Conservation (phyloP, 768 basidiomycete species). For the Serpula lacrymans region DNA sequence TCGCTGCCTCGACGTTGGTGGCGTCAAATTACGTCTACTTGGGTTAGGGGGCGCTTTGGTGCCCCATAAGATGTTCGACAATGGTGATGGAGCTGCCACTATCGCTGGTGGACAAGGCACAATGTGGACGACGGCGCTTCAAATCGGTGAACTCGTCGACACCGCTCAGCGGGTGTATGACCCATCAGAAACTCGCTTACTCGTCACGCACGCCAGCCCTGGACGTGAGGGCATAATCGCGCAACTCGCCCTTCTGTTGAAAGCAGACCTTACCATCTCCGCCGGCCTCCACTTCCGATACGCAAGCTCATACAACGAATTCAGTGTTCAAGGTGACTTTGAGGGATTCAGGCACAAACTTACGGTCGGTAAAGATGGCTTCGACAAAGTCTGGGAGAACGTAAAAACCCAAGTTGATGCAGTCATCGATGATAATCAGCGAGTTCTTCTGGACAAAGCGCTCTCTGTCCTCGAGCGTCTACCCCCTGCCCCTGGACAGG, state of each 20-base stretch:
- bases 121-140: slow-evolving; percentile 97
- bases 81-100: slow-evolving; percentile 91
- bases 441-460: slow-evolving; percentile 84
- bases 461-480: slow-evolving; percentile 80
- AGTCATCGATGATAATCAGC: slow-evolving; percentile 89
- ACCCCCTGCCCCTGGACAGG: slow-evolving; percentile 48
- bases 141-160: slow-evolving; percentile 97
- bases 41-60: slow-evolving; percentile 95
- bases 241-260: slow-evolving; percentile 85
- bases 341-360: slow-evolving; percentile 87
- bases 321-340: slow-evolving; percentile 86
- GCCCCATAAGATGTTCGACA: slow-evolving; percentile 92
- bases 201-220: slow-evolving; percentile 89
- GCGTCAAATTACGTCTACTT: slow-evolving; percentile 90
- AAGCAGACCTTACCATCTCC: slow-evolving; percentile 91
- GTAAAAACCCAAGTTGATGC: slow-evolving; percentile 89
- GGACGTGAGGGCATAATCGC: slow-evolving; percentile 91
- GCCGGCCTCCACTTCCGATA: slow-evolving; percentile 98
- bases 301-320: slow-evolving; percentile 94
- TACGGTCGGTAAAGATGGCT: slow-evolving; percentile 69
- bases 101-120: slow-evolving; percentile 98
- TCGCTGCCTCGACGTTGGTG: slow-evolving; percentile 85
- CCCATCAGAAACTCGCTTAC: slow-evolving; percentile 86
- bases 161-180: slow-evolving; percentile 95
- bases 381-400: slow-evolving; percentile 92